phyloP scores from a whole-genome alignment of 2,329 filamentous ascomycete genomes.

The Emydomyces testavorans region DNA sequence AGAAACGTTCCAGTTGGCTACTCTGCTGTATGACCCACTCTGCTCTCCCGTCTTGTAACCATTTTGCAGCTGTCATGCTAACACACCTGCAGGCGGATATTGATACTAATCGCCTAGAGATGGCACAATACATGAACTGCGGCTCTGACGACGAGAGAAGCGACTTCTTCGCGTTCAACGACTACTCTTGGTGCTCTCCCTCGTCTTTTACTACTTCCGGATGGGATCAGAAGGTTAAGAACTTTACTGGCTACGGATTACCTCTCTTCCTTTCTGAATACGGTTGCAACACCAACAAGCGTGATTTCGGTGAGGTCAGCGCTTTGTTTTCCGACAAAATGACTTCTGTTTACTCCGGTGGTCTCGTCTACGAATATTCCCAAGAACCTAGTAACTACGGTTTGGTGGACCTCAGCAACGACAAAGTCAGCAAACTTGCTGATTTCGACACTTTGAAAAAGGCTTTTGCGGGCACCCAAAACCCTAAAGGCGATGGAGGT shows the following conservation, averaged over 20 bases:
- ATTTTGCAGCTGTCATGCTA: neutral
- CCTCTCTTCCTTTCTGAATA: constrained; percentile 93
- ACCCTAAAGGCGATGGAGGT: constrained; percentile 47
- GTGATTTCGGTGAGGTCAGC: constrained; percentile 66
- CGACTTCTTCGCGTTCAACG: constrained; percentile 87
- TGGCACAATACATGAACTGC: constrained; percentile 88
- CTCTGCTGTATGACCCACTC: constrained; percentile 36
- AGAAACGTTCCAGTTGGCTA: constrained; percentile 64
- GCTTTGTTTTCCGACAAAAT: constrained; percentile 74
- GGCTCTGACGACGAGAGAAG: constrained; percentile 70
- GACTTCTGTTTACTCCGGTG: constrained; percentile 85
- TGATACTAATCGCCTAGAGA: constrained; percentile 70
- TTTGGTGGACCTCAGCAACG: constrained; percentile 55
- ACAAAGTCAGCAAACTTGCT: constrained; percentile 42
- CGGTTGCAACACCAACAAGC: constrained; percentile 73
- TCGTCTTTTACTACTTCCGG: constrained; percentile 66
- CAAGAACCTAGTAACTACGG: constrained; percentile 68
- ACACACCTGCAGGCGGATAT: constrained; percentile 53
- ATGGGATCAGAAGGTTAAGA: constrained; percentile 80
- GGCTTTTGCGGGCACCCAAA: constrained; percentile 40
- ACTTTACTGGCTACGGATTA: constrained; percentile 74
- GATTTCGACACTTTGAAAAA: constrained; percentile 53
- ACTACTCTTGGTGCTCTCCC: constrained; percentile 62
- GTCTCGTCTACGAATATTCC: constrained; percentile 91
- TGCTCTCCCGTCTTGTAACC: neutral